Evolutionary conservation across 2,329 filamentous ascomycete genomes (phyloP).

Genomic region (Claviceps maximensis): DNA sequence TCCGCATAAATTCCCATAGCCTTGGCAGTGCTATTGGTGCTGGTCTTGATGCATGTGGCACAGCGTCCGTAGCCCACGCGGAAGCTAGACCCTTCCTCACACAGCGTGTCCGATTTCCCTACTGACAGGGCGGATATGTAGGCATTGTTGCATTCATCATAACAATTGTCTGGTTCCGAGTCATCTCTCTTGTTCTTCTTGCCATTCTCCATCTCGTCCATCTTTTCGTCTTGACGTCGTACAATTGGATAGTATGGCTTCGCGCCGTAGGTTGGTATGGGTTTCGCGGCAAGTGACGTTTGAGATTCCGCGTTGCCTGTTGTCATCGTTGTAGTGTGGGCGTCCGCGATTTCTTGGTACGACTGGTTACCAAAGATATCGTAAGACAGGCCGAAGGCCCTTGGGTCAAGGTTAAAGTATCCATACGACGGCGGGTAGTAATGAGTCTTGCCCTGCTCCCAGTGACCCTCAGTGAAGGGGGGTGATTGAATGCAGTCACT

Average conservation of each 20-base stretch:
- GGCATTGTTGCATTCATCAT: slow-evolving; percentile 36
- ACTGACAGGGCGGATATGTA: slow-evolving; percentile 33
- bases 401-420: slow-evolving; percentile 52
- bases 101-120: slow-evolving; percentile 37
- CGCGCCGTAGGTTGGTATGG: neutral
- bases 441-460: slow-evolving; percentile 30
- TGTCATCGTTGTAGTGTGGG: slow-evolving; percentile 29
- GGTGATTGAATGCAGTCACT: slow-evolving; percentile 32
- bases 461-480: slow-evolving; percentile 21
- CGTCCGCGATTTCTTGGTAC: slow-evolving; percentile 22
- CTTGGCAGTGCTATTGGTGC: slow-evolving; percentile 14
- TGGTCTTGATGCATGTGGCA: slow-evolving; percentile 24
- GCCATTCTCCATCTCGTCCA: slow-evolving; percentile 6
- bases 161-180: slow-evolving; percentile 36
- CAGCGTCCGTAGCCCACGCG: slow-evolving; percentile 23
- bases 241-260: neutral
- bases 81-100: slow-evolving; percentile 30
- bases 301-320: slow-evolving; percentile 46
- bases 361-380: slow-evolving; percentile 42
- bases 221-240: neutral
- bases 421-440: slow-evolving; percentile 37
- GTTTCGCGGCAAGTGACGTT: slow-evolving; percentile 26
- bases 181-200: slow-evolving; percentile 26
- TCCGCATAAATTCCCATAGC: slow-evolving; percentile 21
- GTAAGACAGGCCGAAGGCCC: slow-evolving; percentile 48